Evolutionary conservation across 176 grass and related monocot genomes (phyloP).

Genomic region (Areca catechu): DNA sequence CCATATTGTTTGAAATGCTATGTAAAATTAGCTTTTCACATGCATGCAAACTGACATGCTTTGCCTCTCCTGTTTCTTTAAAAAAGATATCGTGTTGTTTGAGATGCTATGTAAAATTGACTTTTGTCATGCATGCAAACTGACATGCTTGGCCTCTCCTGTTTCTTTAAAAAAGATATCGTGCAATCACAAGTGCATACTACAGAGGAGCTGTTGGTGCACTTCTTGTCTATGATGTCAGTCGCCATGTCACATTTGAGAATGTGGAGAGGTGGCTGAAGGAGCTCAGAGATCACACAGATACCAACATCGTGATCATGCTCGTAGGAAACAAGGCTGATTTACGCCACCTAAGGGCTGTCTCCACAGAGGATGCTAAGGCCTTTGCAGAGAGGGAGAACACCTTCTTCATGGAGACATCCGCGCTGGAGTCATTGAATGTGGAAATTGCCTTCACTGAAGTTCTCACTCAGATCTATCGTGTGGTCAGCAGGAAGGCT

Average conservation of each 20-base stretch:
- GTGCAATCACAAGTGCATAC: conserved; percentile 6
- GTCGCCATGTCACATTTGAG: conserved; percentile 10
- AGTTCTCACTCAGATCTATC: conserved; percentile 8
- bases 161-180: background rate
- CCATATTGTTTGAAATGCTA: no score
- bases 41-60: no score
- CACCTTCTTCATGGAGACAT: conserved; percentile 11
- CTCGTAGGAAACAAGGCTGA: conserved; percentile 8
- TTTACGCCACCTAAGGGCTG: conserved; percentile 8
- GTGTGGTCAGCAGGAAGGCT: background rate
- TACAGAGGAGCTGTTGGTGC: conserved; percentile 8
- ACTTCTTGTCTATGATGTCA: conserved; percentile 3
- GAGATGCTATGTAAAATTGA: no score
- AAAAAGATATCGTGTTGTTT: background rate
- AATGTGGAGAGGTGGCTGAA: conserved; percentile 11
- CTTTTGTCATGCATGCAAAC: no score
- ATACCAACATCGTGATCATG: conserved; percentile 1
- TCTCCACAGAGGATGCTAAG: conserved; percentile 7
- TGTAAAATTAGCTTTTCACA: no score
- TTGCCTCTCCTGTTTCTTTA: background rate
- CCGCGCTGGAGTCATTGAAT: background rate
- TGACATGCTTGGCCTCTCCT: no score
- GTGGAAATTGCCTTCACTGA: conserved; percentile 3
- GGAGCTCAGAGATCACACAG: conserved; percentile 4
- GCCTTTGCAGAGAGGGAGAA: conserved; percentile 7